These are phyloP conservation scores for Aureobasidium sp. DNA, from an alignment of 2,329 filamentous ascomycete genomes.

Conservation along the genomic window DNA sequence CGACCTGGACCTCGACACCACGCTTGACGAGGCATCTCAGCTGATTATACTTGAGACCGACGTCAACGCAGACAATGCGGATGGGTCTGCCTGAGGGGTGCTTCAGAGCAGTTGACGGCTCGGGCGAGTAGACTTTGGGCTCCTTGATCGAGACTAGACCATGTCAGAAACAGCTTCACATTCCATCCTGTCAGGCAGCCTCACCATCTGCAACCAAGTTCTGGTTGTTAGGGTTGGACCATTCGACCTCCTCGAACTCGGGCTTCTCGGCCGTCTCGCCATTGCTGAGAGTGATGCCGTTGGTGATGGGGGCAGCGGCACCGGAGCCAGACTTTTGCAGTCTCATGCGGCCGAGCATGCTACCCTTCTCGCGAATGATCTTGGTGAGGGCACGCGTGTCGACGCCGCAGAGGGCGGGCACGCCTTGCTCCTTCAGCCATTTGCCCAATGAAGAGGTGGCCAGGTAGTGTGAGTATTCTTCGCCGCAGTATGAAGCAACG, in stretches of 20 bases:
- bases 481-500: slow-evolving; percentile 83
- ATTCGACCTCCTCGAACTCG: slow-evolving; percentile 71
- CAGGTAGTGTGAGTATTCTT: slow-evolving; percentile 92
- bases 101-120: slow-evolving; percentile 62
- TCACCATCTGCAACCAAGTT: slow-evolving; percentile 94
- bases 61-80: slow-evolving; percentile 87
- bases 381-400: slow-evolving; percentile 93
- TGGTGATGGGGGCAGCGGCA: slow-evolving; percentile 36
- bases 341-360: slow-evolving; percentile 89
- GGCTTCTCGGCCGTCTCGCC: slow-evolving; percentile 25
- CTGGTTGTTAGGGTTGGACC: slow-evolving; percentile 84
- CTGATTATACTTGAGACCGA: slow-evolving; percentile 98
- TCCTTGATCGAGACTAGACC: slow-evolving; percentile 75
- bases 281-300: slow-evolving; percentile 29
- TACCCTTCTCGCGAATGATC: slow-evolving; percentile 86
- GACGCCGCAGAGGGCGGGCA: slow-evolving; percentile 91
- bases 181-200: slow-evolving; percentile 25
- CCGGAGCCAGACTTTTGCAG: slow-evolving; percentile 53
- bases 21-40: slow-evolving; percentile 84
- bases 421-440: slow-evolving; percentile 93
- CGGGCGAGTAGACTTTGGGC: slow-evolving; percentile 78
- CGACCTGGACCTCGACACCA: slow-evolving; percentile 88
- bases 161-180: slow-evolving; percentile 17
- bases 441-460: slow-evolving; percentile 82
- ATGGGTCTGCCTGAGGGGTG: slow-evolving; percentile 83